Percentiles rank a stretch among this genome's conserved stretches.
Conservation (phyloP, 2,329 filamentous ascomycete genomes). For the Chalaropsis thielavioides region DNA sequence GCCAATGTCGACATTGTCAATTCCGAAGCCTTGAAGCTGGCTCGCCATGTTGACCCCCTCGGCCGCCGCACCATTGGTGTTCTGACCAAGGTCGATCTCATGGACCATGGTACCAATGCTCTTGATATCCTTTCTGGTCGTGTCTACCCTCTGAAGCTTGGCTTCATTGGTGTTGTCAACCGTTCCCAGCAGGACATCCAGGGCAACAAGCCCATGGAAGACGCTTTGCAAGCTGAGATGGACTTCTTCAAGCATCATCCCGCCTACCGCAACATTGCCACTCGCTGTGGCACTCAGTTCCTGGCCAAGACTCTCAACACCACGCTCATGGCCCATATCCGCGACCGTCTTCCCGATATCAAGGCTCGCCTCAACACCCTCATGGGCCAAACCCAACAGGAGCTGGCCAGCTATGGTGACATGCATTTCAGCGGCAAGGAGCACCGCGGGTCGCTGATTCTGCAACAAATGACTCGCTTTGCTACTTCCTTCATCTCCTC, state of each 20-base stretch:
- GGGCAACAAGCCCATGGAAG: constrained; percentile 83
- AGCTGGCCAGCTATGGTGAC: constrained; percentile 93
- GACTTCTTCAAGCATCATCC: constrained; percentile 97
- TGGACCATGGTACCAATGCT: constrained; percentile 98
- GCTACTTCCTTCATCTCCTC: constrained; percentile 96
- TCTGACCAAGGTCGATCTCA: constrained; percentile 89
- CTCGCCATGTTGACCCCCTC: constrained; percentile 88
- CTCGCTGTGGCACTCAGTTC: constrained; percentile 82
- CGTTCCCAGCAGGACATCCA: constrained; percentile 97
- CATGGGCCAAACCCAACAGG: constrained; percentile 99
- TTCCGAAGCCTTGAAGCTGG: constrained; percentile 91
- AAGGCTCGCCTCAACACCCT: constrained; percentile 94
- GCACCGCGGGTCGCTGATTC: constrained; percentile 82
- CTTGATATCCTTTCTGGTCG: constrained; percentile 94
- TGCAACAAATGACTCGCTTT: constrained; percentile 97
- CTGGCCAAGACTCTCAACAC: constrained; percentile 88
- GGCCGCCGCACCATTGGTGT: constrained; percentile 92
- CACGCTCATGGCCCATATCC: constrained; percentile 91
- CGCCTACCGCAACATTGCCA: constrained; percentile 91
- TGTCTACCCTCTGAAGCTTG: constrained; percentile 91
- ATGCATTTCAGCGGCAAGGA: constrained; percentile 97
- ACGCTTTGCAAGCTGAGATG: constrained; percentile 74
- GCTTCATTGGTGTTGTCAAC: constrained; percentile 96
- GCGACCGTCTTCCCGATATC: constrained; percentile 90
- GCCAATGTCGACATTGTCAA: constrained; percentile 98